phyloP scores from a whole-genome alignment of 768 basidiomycete genomes.

The Vararia minispora region DNA sequence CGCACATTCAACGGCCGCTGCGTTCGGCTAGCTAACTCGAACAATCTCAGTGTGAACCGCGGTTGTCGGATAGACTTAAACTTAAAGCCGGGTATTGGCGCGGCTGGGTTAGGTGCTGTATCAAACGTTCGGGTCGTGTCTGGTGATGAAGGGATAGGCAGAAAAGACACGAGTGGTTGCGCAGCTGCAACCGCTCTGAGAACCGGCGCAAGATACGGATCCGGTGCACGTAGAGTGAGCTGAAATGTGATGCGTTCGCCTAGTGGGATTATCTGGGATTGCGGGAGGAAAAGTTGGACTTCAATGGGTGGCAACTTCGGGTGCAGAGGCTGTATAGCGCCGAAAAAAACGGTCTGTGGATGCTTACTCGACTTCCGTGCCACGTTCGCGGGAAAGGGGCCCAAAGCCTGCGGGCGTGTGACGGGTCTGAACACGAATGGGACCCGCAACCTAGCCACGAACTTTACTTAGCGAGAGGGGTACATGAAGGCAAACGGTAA shows the following conservation, averaged over 20 bases:
- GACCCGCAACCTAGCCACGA: conserved; percentile 3
- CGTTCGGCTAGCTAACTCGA: too few species aligned
- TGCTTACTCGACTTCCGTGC: background rate
- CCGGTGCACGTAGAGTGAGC: conserved; percentile 7
- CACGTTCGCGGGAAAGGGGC: conserved; percentile 1
- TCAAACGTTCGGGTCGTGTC: too few species aligned
- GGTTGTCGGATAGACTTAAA: too few species aligned
- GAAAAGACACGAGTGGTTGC: too few species aligned
- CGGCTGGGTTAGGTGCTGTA: too few species aligned
- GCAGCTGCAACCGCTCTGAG: too few species aligned
- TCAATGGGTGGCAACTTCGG: conserved; percentile 3
- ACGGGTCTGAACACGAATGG: conserved; percentile 7
- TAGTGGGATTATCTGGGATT: conserved; percentile 8
- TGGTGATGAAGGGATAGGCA: too few species aligned
- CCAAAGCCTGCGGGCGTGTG: conserved; percentile 5
- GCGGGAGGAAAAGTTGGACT: conserved; percentile 8
- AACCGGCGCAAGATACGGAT: conserved; percentile 7
- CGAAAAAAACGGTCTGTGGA: conserved; percentile 4
- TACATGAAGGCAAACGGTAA: background rate
- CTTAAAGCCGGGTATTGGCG: too few species aligned
- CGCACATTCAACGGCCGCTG: too few species aligned
- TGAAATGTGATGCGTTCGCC: conserved; percentile 5
- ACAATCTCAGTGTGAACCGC: too few species aligned
- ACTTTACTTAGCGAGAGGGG: background rate
- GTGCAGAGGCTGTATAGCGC: conserved; percentile 1